A percentile compares a stretch with the other conserved stretches of the same genome.
Conservation (phyloP, 768 basidiomycete genomes). For the Lactarius akahatsu region DNA sequence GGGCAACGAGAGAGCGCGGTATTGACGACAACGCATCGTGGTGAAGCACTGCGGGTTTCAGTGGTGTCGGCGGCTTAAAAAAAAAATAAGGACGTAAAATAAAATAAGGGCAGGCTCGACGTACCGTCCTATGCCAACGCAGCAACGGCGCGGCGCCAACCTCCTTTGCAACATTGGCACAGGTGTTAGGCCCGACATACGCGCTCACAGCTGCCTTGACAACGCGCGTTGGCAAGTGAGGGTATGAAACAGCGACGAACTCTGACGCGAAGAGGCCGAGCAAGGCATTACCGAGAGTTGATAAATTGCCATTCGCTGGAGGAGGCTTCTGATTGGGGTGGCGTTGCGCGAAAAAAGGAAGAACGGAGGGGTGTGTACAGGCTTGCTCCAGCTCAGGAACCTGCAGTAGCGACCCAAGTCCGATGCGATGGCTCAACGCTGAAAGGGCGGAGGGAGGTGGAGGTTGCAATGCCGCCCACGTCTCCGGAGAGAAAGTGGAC, state of each 20-base stretch:
- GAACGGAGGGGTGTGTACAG: slow-evolving; percentile 77
- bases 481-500: slow-evolving; percentile 55
- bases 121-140: slow-evolving; percentile 77
- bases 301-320: slow-evolving; percentile 71
- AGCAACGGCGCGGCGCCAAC: slow-evolving; percentile 76
- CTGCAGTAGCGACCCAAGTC: slow-evolving; percentile 57
- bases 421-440: slow-evolving; percentile 76
- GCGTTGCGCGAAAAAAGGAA: slow-evolving; percentile 53
- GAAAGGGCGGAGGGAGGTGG: slow-evolving; percentile 68
- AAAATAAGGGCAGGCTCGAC: slow-evolving; percentile 32
- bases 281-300: slow-evolving; percentile 78
- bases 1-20: slow-evolving; percentile 81
- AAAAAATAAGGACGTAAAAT: not conserved
- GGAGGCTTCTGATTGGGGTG: slow-evolving; percentile 55
- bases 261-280: slow-evolving; percentile 91
- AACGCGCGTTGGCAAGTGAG: slow-evolving; percentile 88
- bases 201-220: slow-evolving; percentile 90
- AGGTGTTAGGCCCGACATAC: slow-evolving; percentile 83
- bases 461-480: slow-evolving; percentile 71
- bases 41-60: slow-evolving; percentile 57
- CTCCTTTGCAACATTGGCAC: slow-evolving; percentile 81
- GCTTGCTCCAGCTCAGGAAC: slow-evolving; percentile 61
- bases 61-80: slow-evolving; percentile 47
- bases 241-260: slow-evolving; percentile 75
- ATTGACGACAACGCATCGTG: slow-evolving; percentile 88